phyloP scores from a whole-genome alignment of 1,139 yeast species.

The Geotrichum klebahnii region DNA sequence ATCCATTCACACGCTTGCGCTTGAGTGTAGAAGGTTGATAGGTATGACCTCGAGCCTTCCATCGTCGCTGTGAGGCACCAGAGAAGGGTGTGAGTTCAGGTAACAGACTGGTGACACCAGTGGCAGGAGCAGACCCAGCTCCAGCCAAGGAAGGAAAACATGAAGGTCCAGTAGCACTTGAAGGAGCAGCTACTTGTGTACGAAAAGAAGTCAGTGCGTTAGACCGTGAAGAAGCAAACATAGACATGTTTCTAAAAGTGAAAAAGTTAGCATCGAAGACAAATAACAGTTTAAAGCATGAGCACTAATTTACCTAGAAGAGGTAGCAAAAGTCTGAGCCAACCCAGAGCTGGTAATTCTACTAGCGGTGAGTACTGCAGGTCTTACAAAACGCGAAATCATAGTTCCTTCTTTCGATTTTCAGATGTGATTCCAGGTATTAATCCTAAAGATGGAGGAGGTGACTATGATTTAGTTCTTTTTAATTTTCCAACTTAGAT shows the following conservation, averaged over 20 bases:
- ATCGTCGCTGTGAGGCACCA: slow-evolving; percentile 49
- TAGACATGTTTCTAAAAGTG: slow-evolving; percentile 20
- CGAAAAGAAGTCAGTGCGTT: slow-evolving; percentile 25
- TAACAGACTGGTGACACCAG: slow-evolving; percentile 19
- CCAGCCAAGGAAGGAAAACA: slow-evolving; percentile 13
- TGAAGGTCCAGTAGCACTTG: slow-evolving; percentile 8
- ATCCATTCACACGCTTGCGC: slow-evolving; percentile 87
- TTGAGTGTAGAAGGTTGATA: slow-evolving; percentile 90
- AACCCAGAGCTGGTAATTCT: not conserved
- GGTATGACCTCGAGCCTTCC: slow-evolving; percentile 89
- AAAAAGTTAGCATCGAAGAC: not conserved
- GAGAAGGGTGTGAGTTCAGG: slow-evolving; percentile 24
- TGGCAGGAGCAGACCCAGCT: slow-evolving; percentile 19
- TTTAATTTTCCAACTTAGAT: not conserved
- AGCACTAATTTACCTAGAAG: slow-evolving; percentile 4
- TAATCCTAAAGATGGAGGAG: not conserved
- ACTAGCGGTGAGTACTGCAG: slow-evolving; percentile 6
- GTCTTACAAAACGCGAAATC: slow-evolving; percentile 8
- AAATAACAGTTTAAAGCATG: not conserved
- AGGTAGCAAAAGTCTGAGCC: not conserved
- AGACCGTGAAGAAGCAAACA: slow-evolving; percentile 23
- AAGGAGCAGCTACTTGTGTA: slow-evolving; percentile 11
- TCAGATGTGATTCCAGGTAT: too few relatives aligned
- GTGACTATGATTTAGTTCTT: not conserved
- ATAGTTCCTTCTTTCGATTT: too few relatives aligned